phyloP scores from a whole-genome alignment of 805 yeast species.

The Ascoidea rubescens region DNA sequence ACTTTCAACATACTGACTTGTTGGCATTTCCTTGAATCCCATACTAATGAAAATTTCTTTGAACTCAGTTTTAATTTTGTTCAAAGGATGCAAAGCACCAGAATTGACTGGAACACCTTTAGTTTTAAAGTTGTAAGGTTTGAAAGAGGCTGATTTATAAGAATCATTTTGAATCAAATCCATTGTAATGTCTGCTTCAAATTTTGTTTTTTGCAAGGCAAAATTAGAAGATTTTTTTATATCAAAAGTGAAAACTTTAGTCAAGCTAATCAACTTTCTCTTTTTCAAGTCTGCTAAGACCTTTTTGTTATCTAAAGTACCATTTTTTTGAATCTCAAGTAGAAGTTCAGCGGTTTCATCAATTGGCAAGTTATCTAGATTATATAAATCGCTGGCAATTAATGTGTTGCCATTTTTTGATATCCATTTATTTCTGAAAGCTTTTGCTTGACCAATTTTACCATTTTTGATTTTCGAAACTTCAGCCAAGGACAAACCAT shows the following conservation, averaged over 20 bases:
- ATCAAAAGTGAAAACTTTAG: slow-evolving; percentile 61
- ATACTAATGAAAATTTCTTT: slow-evolving; percentile 93
- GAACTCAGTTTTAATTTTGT: slow-evolving; percentile 94
- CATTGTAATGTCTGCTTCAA: slow-evolving; percentile 87
- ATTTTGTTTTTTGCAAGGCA: slow-evolving; percentile 61
- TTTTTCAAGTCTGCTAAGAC: slow-evolving; percentile 79
- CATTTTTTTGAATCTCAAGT: slow-evolving; percentile 38
- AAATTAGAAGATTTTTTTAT: slow-evolving; percentile 77
- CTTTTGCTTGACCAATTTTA: slow-evolving; percentile 90
- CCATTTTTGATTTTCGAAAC: slow-evolving; percentile 62
- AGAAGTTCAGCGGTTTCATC: slow-evolving; percentile 60
- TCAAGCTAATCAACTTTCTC: slow-evolving; percentile 68
- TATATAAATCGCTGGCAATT: slow-evolving; percentile 38
- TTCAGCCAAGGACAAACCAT: slow-evolving; percentile 72
- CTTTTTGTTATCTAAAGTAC: slow-evolving; percentile 46
- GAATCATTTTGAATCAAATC: slow-evolving; percentile 79
- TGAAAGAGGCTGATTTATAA: slow-evolving; percentile 77
- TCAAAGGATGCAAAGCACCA: slow-evolving; percentile 94
- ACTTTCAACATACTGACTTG: slow-evolving; percentile 93
- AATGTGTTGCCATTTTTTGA: slow-evolving; percentile 74
- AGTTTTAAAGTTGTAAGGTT: slow-evolving; percentile 91
- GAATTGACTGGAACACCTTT: slow-evolving; percentile 79
- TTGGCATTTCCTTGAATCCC: slow-evolving; percentile 99
- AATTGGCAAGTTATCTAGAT: slow-evolving; percentile 32
- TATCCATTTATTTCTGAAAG: slow-evolving; percentile 96